These are phyloP conservation scores for Yamadazyma triangularis DNA, from an alignment of 1,139 yeast genomes.

Conservation along the genomic window DNA sequence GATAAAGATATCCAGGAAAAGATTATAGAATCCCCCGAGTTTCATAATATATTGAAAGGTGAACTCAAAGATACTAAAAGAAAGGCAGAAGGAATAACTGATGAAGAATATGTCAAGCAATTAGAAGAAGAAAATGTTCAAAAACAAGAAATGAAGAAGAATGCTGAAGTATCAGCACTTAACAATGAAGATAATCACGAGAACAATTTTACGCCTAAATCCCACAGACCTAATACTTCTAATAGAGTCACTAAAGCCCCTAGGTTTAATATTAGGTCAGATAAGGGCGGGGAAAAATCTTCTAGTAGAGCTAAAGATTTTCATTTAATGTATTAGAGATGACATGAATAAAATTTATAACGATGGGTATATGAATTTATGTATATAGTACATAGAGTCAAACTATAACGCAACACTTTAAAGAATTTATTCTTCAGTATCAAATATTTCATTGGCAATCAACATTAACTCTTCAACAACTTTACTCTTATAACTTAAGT, in stretches of 20 bases:
- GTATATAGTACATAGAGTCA: neutral
- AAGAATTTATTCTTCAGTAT: conserved; percentile 46
- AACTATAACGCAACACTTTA: neutral
- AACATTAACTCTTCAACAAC: conserved; percentile 79
- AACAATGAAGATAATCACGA: neutral
- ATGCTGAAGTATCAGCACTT: no score
- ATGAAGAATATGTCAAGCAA: conserved; percentile 30
- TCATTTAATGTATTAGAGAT: conserved; percentile 11
- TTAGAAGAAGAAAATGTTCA: conserved; percentile 6
- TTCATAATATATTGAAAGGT: conserved; percentile 26
- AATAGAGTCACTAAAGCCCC: conserved; percentile 21
- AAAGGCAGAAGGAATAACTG: conserved; percentile 31
- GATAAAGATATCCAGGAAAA: conserved; percentile 46
- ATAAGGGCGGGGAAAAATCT: neutral
- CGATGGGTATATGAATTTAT: no score
- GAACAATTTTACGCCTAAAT: no score
- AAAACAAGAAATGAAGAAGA: neutral
- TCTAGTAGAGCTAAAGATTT: conserved; percentile 4
- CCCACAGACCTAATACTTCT: neutral
- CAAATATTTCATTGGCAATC: conserved; percentile 86
- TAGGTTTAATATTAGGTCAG: conserved; percentile 12
- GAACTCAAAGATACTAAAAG: conserved; percentile 37
- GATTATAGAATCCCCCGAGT: conserved; percentile 41
- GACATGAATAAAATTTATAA: no score
- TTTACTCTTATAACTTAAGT: conserved; percentile 74